These are phyloP conservation scores for Macaranga tanarius DNA, from an alignment of 441 rosid genomes.

Conservation along the genomic window DNA sequence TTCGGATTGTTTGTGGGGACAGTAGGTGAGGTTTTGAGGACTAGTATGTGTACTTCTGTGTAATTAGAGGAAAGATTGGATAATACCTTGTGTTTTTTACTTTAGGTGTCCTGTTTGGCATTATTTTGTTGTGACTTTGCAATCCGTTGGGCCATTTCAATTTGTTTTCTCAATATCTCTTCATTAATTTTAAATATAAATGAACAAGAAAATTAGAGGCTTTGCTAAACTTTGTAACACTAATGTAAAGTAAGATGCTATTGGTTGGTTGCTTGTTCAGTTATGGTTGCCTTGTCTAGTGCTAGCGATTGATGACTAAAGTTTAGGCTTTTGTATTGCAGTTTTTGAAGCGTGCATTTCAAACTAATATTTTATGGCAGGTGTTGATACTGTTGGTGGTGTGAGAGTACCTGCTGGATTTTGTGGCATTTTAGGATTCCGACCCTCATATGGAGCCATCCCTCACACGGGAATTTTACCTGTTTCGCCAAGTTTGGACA, in stretches of 20 bases:
- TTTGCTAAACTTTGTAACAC: neutral
- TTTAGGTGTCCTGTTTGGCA: neutral
- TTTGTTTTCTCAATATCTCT: neutral
- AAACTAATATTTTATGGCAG: constrained; percentile 42
- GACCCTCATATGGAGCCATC: constrained; percentile 72
- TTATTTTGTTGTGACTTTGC: neutral
- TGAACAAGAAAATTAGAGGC: neutral
- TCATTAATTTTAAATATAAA: neutral
- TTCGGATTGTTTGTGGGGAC: neutral
- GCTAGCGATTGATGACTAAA: neutral
- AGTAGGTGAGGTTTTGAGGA: neutral
- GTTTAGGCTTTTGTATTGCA: neutral
- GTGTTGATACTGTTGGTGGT: constrained; percentile 86
- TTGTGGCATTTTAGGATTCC: constrained; percentile 84
- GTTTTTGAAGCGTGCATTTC: neutral
- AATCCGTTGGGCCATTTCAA: neutral
- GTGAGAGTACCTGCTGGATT: constrained; percentile 88
- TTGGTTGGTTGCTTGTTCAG: neutral
- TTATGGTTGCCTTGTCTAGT: neutral
- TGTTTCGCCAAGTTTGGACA: constrained; percentile 73
- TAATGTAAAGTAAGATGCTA: neutral
- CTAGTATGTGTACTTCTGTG: neutral
- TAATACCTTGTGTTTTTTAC: neutral
- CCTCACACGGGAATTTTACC: constrained; percentile 62
- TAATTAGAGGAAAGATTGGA: too few species aligned